Percentiles rank a stretch among this genome's conserved stretches.
Evolutionary conservation across 257 asterid species (phyloP).

Genomic region (Hygrophila difformis): DNA sequence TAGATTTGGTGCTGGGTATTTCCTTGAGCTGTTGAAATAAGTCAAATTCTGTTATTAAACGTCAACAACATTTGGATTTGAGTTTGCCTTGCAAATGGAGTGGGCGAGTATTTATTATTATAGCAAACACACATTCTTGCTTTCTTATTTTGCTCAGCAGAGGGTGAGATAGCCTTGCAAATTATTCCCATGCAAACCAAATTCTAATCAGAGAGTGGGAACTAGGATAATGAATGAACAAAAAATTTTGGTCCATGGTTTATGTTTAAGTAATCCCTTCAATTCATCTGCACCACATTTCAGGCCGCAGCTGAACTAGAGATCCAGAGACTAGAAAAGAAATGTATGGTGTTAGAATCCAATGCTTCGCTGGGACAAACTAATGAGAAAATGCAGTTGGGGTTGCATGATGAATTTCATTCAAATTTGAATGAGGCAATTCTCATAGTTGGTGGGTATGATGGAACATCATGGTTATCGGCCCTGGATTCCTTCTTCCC

Average conservation of each 20-base stretch:
- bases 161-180: too few species aligned
- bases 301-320: slow-evolving; percentile 58
- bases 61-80: too few species aligned
- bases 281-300: slow-evolving; percentile 17
- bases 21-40: too few species aligned
- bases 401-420: slow-evolving; percentile 29
- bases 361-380: slow-evolving; percentile 18
- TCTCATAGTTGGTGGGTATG: slow-evolving; percentile 65
- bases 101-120: too few species aligned
- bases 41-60: too few species aligned
- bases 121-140: too few species aligned
- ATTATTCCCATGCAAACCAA: too few species aligned
- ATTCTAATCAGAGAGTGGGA: not conserved
- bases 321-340: slow-evolving; percentile 38
- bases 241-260: not conserved
- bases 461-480: slow-evolving; percentile 67
- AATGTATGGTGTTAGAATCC: slow-evolving; percentile 41
- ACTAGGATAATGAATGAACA: not conserved
- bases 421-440: slow-evolving; percentile 40
- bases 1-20: too few species aligned
- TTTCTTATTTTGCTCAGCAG: too few species aligned
- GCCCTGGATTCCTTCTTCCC: slow-evolving; percentile 59
- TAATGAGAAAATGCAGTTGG: slow-evolving; percentile 20
- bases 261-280: not conserved
- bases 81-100: too few species aligned